Percentiles rank a stretch among this genome's conserved stretches.
Evolutionary conservation across 129 eudicot species (phyloP).

Genomic region (Artemisia argyi): DNA sequence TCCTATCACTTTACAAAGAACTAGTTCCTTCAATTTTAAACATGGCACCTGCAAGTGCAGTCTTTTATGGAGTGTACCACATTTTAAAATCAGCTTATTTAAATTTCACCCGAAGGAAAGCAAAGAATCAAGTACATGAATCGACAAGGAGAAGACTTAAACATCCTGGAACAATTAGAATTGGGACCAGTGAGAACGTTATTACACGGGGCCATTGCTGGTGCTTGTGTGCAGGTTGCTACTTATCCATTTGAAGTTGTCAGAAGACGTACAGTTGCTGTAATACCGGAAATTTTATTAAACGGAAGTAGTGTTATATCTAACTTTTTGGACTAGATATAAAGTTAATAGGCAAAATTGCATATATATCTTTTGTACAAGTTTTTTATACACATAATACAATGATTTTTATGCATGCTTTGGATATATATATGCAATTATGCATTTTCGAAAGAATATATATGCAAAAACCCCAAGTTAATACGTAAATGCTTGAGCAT

Average conservation of each 20-base stretch:
- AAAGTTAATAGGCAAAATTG: too few species aligned
- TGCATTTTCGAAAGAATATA: too few species aligned
- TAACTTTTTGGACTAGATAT: too few species aligned
- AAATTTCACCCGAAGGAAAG: conserved; percentile 76
- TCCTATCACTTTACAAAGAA: conserved; percentile 82
- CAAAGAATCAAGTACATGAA: conserved; percentile 59
- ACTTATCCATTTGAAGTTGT: conserved; percentile 93
- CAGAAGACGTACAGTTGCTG: conserved; percentile 83
- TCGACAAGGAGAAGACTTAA: conserved; percentile 54
- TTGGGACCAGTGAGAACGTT: conserved; percentile 79
- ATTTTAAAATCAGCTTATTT: conserved; percentile 72
- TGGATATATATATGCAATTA: too few species aligned
- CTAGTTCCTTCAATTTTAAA: conserved; percentile 74
- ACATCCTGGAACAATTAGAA: conserved; percentile 72
- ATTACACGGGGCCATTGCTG: conserved; percentile 79
- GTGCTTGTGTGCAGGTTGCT: conserved; percentile 88
- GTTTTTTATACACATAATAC: too few species aligned
- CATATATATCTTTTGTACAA: too few species aligned
- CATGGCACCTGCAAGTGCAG: conserved; percentile 89
- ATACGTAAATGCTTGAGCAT: too few species aligned
- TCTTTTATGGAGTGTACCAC: conserved; percentile 85
- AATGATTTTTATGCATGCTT: too few species aligned
- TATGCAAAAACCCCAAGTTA: too few species aligned
- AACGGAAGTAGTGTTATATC: too few species aligned
- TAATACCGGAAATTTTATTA: not conserved